These are phyloP conservation scores for Melocanna baccifera DNA, from an alignment of 176 grass and related monocot genomes.

Conservation along the genomic window DNA sequence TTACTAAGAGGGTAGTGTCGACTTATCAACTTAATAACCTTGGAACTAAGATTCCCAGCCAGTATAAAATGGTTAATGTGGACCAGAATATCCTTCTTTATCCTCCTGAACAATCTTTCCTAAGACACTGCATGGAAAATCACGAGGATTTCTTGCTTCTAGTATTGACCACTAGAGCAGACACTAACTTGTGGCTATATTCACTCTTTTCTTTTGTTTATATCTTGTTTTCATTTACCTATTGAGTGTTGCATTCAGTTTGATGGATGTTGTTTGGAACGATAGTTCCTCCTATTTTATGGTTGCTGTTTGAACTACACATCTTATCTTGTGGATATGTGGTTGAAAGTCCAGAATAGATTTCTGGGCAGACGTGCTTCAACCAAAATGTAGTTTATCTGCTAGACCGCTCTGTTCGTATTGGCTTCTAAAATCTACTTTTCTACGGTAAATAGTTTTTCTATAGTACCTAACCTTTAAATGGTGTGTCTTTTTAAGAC, in stretches of 20 bases:
- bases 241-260: not conserved
- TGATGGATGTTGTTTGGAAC: not conserved
- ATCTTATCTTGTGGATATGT: conserved; percentile 27
- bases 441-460: no score
- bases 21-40: no score
- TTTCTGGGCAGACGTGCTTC: conserved; percentile 21
- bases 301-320: not conserved
- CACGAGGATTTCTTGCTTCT: not conserved
- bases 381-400: conserved; percentile 26
- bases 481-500: no score
- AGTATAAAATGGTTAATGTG: conserved; percentile 13
- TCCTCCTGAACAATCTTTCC: not conserved
- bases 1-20: no score
- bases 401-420: not conserved
- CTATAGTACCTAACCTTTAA: no score
- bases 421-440: no score
- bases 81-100: conserved; percentile 1
- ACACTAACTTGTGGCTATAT: not conserved
- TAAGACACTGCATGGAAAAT: not conserved
- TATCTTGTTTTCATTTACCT: not conserved
- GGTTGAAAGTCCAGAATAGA: conserved; percentile 12
- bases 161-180: conserved; percentile 10
- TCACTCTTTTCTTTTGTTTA: not conserved
- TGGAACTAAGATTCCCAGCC: not conserved
- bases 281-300: not conserved